Base-by-base conservation (phyloP, 345 rosid species). In the Gossypium herbaceum region DNA sequence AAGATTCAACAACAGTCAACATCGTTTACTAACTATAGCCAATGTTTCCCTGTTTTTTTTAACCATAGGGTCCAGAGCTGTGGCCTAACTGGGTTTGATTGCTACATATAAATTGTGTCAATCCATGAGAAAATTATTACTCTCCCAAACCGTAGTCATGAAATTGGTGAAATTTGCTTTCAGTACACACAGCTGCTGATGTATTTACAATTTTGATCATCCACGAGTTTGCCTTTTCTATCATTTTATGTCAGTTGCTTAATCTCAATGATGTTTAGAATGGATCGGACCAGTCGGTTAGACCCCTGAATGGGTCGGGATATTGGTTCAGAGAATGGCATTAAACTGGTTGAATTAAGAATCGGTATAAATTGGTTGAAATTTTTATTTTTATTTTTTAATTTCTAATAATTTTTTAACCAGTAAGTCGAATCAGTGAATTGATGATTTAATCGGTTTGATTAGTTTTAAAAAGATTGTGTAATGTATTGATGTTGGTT, bases 191-290 rank as follows among this genome's bases (percentile, higher is more conserved):
- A 55, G 63, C 48, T 71, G 9, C 27, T 71, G 9, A 55, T 71
- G 74, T 55, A 54, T 29, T 55, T 34, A 34, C 74, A 71, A 5
- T 34, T 54, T 71, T 70, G 17, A 19, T 55, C 29, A 55, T 55
- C 12, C 11, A 7, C 63, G 25, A 16, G 60, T 57, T 71, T 55
- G 50, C 51, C 29, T 27, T 51, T 54, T 54, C 61, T 34, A 34
- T 34, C 17, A 34, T 54, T 34, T 25, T 34, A 2, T 51, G 9
- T n/a, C 60, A 17, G 7, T 44, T 27, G 45, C 16, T 51, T 69
- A 22, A 25, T 51, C 39, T 20, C 41, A 27, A 7, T 8, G 8
- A 17, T 29, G 9, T 1, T 16, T 34, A 6, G 41, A 34, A 1
- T 34, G 41, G 41, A 34, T 34, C 1, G 1, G 41, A 34, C 41